Evolutionary conservation across 2,329 filamentous ascomycete genomes (phyloP), one percentile per base, ranked within the genome.

Genomic region (Penicillium sumatraense): DNA sequence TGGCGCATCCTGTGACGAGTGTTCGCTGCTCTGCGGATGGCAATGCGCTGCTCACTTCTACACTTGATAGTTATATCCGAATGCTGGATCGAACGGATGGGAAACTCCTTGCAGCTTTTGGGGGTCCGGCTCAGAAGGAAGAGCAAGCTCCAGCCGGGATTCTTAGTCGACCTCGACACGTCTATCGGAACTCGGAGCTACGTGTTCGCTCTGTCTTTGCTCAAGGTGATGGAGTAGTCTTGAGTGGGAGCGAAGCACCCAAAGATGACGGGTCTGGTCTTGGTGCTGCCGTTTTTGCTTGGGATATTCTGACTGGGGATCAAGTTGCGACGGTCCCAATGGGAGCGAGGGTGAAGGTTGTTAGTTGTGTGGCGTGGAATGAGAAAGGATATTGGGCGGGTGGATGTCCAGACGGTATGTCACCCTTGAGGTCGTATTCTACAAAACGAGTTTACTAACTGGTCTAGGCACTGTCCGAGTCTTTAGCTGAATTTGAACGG

Each of bases 61-160:
- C 83, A 41, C 77, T 97, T 58, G 93, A 96, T 71, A 88, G 86
- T 46, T 86, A 84, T 61, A 72, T 97, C 24, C 81, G 93, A 36
- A 78, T 98, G 58, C 89, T 98, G 82, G 93, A 97, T 75, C 84
- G 90, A 23, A 80, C 83, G 46, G 85, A 84, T 55, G 93, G 93
- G 23, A 83, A 84, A 21, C 85, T 92, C 52, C 77, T 97, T 52
- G 86, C 89, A 68, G 85, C 83, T 1, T 96, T 95, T 67, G 81
- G 81, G 16, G 82, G 84, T 0, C 36, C 55, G 5, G 42, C 54
- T 33, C 51, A 26, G 74, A 78, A 0, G 76, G 64, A 2, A 82
- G 81, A 75, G 76, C 64, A 51, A 59, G 62, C 14, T 65, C 72
- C 40, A 61, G 62, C 40, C 55, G 61, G 45, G 24, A 68, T 42